phyloP scores from a whole-genome alignment of 2,329 filamentous ascomycete genomes.

The Myriosclerotinia duriaeana region DNA sequence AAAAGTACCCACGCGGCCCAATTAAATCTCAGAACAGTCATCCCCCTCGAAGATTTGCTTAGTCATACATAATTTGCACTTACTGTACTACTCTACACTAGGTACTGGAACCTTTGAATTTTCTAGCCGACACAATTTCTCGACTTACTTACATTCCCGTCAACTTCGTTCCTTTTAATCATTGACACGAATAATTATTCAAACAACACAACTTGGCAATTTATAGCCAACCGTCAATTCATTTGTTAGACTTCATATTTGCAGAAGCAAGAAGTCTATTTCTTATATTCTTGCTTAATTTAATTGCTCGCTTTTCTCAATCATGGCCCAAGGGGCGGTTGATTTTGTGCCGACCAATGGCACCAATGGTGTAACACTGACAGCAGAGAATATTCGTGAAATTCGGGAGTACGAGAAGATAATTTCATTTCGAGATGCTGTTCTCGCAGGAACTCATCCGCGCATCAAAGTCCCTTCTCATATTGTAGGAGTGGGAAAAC shows the following conservation, averaged over 20 bases:
- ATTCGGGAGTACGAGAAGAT: slow-evolving; percentile 76
- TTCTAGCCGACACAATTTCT: slow-evolving; percentile 22
- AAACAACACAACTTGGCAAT: slow-evolving; percentile 14
- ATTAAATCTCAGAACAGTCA: too few species aligned
- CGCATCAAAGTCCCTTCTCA: slow-evolving; percentile 56
- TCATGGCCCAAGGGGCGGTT: slow-evolving; percentile 44
- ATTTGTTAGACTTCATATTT: slow-evolving; percentile 12
- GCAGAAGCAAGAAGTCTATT: slow-evolving; percentile 15
- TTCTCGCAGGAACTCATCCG: slow-evolving; percentile 74
- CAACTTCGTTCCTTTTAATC: not conserved
- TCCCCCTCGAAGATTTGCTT: not conserved
- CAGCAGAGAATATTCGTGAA: slow-evolving; percentile 55
- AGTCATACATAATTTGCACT: slow-evolving; percentile 1
- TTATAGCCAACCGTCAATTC: slow-evolving; percentile 5
- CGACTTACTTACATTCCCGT: not conserved
- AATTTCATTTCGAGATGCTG: slow-evolving; percentile 73
- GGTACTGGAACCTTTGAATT: not conserved
- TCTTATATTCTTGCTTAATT: slow-evolving; percentile 27
- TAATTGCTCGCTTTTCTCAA: slow-evolving; percentile 30
- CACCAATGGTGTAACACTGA: slow-evolving; percentile 40
- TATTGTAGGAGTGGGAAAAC: slow-evolving; percentile 40
- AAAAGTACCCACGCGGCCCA: not conserved
- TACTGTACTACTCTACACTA: not conserved
- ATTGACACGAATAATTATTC: slow-evolving; percentile 9
- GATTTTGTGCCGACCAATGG: slow-evolving; percentile 38